These are phyloP conservation scores for Colletotrichum melonis DNA, from an alignment of 2,329 filamentous ascomycete species.

Conservation along the genomic window DNA sequence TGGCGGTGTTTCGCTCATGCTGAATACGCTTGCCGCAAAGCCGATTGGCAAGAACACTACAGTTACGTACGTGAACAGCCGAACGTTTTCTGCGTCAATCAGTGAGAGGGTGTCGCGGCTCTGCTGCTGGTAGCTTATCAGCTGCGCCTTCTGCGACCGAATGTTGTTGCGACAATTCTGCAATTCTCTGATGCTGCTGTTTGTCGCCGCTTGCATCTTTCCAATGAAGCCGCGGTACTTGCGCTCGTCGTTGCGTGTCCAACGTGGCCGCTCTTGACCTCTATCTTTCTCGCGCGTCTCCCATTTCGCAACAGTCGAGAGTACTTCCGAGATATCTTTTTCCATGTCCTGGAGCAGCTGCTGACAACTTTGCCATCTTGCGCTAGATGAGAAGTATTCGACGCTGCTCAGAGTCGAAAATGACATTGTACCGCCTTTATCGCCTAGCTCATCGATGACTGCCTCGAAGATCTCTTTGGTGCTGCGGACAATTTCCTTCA, in stretches of 20 bases:
- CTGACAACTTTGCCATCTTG: rapidly evolving
- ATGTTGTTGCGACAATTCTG: neutral
- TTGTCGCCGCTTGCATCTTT: neutral
- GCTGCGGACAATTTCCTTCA: neutral
- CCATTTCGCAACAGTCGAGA: neutral
- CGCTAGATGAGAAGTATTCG: neutral
- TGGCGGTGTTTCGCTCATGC: neutral
- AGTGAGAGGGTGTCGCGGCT: neutral
- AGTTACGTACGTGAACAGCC: neutral
- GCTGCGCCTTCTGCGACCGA: neutral
- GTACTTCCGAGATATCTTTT: neutral
- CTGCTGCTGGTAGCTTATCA: neutral
- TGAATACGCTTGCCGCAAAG: neutral
- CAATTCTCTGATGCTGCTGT: neutral
- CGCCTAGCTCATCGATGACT: neutral
- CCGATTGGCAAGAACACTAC: rapidly evolving
- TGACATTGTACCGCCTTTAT: rapidly evolving
- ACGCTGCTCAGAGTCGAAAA: neutral
- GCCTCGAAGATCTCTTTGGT: neutral
- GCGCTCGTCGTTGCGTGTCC: neutral
- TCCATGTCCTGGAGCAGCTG: neutral
- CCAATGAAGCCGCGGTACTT: neutral
- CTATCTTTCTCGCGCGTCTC: neutral
- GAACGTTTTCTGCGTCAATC: neutral
- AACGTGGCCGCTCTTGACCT: rapidly evolving